Evolutionary conservation across 441 rosid genomes (phyloP).

Genomic region (Aleurites moluccanus): DNA sequence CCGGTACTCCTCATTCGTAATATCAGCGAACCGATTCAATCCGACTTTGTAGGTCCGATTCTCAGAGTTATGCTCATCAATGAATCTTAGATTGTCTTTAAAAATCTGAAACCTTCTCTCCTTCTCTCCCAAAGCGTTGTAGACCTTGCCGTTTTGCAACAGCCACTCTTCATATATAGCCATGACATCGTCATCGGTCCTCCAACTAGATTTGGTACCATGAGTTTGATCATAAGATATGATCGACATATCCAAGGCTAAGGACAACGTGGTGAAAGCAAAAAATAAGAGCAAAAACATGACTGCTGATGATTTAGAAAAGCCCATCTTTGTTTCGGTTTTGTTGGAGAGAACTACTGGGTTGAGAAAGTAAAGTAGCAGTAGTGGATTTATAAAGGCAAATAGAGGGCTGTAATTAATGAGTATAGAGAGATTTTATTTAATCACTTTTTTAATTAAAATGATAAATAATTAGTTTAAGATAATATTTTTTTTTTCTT

Average conservation of each 20-base stretch:
- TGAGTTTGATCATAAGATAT: conserved; percentile 63
- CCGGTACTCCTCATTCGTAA: conserved; percentile 91
- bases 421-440: not conserved
- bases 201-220: conserved; percentile 35
- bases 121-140: conserved; percentile 72
- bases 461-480: not conserved
- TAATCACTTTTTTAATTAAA: not conserved
- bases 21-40: conserved; percentile 81
- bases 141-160: conserved; percentile 59
- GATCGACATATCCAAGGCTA: conserved; percentile 78
- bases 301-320: conserved; percentile 22
- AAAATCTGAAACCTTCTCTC: conserved; percentile 72
- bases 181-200: conserved; percentile 73
- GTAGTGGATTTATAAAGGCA: conserved; percentile 32
- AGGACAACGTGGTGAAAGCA: conserved; percentile 42
- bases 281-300: conserved; percentile 38
- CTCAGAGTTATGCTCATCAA: conserved; percentile 70
- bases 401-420: not conserved
- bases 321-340: conserved; percentile 37
- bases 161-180: conserved; percentile 73
- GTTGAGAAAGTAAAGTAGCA: not conserved
- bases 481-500: too few species aligned
- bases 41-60: conserved; percentile 61
- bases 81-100: conserved; percentile 72
- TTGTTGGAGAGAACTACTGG: not conserved